Evolutionary conservation across 345 rosid species (phyloP), one percentile per base, ranked within the genome.

Genomic region (Trapa bicornis): DNA sequence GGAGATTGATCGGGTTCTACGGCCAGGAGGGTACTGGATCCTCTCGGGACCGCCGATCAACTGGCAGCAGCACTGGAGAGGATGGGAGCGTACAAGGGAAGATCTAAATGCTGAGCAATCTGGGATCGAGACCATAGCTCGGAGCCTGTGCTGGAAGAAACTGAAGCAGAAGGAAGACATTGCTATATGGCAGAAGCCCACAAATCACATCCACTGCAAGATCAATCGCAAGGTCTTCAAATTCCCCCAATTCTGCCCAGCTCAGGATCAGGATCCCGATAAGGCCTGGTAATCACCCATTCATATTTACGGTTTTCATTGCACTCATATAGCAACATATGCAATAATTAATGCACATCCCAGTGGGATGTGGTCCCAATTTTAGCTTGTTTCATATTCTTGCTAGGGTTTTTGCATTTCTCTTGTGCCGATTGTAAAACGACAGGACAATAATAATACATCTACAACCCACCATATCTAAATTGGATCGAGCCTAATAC

Each of bases 11-110:
- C 70, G 98, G 71, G 70, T 93, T 64, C 80, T 93, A 37, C 82
- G 96, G 47, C 96, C 98, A 0, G 98, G 97, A 1, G 96, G 96
- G 43, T 88, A 93, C n/a, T 93, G 98, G 98, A 74, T 90, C 64
- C 76, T 93, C 12, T 93, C 98, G 0, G 97, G 98, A 42, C 98
- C 96, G 3, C 98, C 98, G 29, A 76, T 93, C 3, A 93, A 87
- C 75, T 90, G 98, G 97, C 75, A 90, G 68, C 68, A 39, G 0
- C 87, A 88, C 9, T 88, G 87, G 91, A 83, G 71, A 76, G 98
- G 97, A 15, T 93, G 98, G 98, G 72, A 77, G 36, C 76, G 97
- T 63, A 81, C 92, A 1, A 37, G 43, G 13, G 80, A 80, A 38
- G 96, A 90, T 71, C 80, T 90, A 3, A 65, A 77, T 3, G 74